A percentile compares a stretch with the other conserved stretches of the same genome.
These are phyloP conservation scores for Diplodia seriata DNA, from an alignment of 2,329 filamentous ascomycete species.

Conservation along the genomic window DNA sequence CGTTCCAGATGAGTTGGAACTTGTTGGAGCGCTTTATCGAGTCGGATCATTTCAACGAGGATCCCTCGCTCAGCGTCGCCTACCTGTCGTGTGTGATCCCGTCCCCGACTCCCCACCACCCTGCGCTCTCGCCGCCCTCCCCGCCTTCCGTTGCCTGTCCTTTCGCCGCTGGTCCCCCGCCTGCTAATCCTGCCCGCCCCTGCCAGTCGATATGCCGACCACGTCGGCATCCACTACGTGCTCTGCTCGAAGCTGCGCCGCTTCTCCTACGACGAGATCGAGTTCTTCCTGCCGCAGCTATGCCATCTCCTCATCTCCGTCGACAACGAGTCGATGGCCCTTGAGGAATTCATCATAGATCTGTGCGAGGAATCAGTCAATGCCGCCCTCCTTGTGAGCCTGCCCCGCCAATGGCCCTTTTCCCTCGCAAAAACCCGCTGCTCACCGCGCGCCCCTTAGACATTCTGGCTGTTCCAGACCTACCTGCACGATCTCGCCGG, in stretches of 20 bases:
- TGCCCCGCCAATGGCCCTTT: not conserved
- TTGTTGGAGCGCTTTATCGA: conserved; percentile 89
- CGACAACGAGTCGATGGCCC: conserved; percentile 88
- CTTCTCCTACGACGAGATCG: conserved; percentile 89
- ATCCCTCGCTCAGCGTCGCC: conserved; percentile 85
- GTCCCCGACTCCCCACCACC: conserved; percentile 32
- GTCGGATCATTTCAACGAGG: conserved; percentile 92
- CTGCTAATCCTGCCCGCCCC: conserved; percentile 33
- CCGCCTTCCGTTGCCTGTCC: conserved; percentile 34
- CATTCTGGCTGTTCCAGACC: conserved; percentile 89
- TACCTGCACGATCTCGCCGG: conserved; percentile 81
- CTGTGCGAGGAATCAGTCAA: conserved; percentile 88
- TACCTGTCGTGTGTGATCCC: conserved; percentile 77
- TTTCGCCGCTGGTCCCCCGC: not conserved
- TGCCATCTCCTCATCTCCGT: conserved; percentile 88
- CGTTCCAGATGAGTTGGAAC: conserved; percentile 69
- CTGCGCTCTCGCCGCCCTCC: conserved; percentile 32
- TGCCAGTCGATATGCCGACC: conserved; percentile 80
- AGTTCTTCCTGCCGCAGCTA: conserved; percentile 85
- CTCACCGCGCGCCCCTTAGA: conserved; percentile 57
- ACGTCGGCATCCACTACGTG: conserved; percentile 89
- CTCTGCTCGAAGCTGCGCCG: conserved; percentile 87
- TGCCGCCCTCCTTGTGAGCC: conserved; percentile 74
- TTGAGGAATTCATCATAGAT: conserved; percentile 87
- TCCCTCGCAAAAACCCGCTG: not conserved